A percentile compares a stretch with the other conserved stretches of the same genome.
Evolutionary conservation across 2,329 filamentous ascomycete genomes (phyloP).

Genomic region (Colletotrichum somersetense): DNA sequence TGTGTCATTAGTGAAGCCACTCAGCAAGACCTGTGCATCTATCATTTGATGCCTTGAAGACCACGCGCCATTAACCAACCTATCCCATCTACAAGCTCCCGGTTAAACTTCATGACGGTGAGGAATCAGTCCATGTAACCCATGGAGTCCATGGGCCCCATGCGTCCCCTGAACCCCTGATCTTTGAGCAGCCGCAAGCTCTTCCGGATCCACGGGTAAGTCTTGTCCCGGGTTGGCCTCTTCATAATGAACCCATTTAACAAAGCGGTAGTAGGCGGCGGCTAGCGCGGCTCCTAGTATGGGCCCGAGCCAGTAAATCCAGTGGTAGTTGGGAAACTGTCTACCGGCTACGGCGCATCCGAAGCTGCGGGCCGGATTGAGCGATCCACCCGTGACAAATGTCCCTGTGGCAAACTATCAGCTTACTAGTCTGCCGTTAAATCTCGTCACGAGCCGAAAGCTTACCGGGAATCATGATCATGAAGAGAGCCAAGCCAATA

Average conservation of each 20-base stretch:
- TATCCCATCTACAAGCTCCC: too few relatives aligned
- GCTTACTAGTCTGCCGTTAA: background rate
- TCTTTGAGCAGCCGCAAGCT: background rate
- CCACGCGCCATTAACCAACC: accelerated
- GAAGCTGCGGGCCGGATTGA: slow-evolving; percentile 60
- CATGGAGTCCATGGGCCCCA: background rate
- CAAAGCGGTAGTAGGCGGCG: slow-evolving; percentile 55
- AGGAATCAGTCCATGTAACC: background rate
- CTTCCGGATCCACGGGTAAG: slow-evolving; percentile 13
- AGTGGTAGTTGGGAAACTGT: slow-evolving; percentile 55
- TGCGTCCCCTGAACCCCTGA: background rate
- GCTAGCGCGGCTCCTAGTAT: slow-evolving; percentile 57
- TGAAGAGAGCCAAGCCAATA: slow-evolving; percentile 75
- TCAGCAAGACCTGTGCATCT: background rate
- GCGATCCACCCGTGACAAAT: slow-evolving; percentile 56
- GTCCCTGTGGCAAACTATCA: slow-evolving; percentile 47
- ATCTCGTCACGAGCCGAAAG: slow-evolving; percentile 42
- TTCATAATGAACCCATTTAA: slow-evolving; percentile 60
- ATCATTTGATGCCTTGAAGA: background rate
- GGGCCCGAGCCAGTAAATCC: slow-evolving; percentile 63
- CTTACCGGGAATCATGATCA: slow-evolving; percentile 57
- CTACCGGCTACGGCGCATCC: slow-evolving; percentile 56
- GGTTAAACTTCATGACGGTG: background rate
- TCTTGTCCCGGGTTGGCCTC: slow-evolving; percentile 56
- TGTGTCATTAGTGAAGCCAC: background rate